Conservation (phyloP, 164 flowering plant species). For the Annona squamosa region DNA sequence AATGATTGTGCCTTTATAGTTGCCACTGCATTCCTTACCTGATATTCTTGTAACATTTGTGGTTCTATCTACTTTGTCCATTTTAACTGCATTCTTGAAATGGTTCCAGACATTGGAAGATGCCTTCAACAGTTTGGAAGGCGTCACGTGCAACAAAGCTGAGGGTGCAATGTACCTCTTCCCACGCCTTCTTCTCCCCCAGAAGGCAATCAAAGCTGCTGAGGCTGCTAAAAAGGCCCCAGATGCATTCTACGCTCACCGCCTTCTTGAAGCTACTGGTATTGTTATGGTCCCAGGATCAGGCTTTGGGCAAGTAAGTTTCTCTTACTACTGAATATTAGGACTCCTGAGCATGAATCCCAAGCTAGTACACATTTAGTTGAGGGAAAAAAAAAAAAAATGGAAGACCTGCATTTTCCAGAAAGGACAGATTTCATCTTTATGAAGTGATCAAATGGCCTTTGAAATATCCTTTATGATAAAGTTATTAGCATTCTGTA, state of each 20-base stretch:
- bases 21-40: neutral
- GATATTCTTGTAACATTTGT: neutral
- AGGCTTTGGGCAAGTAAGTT: conserved; percentile 87
- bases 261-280: conserved; percentile 90
- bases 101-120: conserved; percentile 66
- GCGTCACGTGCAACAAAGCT: conserved; percentile 88
- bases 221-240: conserved; percentile 66
- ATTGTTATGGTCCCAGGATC: conserved; percentile 96
- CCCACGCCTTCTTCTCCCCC: conserved; percentile 66
- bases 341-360: neutral
- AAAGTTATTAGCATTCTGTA: neutral
- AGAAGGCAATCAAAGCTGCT: conserved; percentile 84
- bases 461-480: neutral
- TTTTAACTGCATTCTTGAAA: neutral
- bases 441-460: neutral
- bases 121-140: conserved; percentile 83
- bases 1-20: neutral
- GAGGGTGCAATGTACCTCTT: conserved; percentile 99
- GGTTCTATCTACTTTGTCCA: neutral
- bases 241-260: conserved; percentile 78
- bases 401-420: neutral
- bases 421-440: neutral
- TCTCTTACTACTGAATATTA: neutral
- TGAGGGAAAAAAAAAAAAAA: neutral
- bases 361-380: neutral